phyloP scores from a whole-genome alignment of 257 asterid species.

The Penstemon eatonii region DNA sequence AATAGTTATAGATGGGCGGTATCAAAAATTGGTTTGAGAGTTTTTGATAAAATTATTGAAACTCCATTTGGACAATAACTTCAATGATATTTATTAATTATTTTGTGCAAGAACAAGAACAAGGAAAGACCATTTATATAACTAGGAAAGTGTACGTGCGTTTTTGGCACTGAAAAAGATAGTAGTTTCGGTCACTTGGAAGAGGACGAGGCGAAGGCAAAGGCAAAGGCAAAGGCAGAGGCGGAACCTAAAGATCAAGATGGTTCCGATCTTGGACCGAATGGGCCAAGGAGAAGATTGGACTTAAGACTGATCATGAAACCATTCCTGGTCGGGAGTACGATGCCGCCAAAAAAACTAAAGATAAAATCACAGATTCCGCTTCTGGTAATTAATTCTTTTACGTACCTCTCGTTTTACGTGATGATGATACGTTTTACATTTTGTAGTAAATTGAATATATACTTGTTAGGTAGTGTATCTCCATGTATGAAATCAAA shows the following conservation, averaged over 20 bases:
- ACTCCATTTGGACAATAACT: no score
- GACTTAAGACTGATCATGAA: neutral
- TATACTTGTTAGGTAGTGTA: no score
- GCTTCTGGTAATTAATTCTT: neutral
- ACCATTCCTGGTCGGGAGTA: neutral
- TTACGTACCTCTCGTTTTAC: neutral
- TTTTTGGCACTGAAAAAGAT: constrained; percentile 1
- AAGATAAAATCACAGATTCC: constrained; percentile 10
- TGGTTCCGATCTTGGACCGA: constrained; percentile 16
- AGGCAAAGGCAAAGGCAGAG: neutral
- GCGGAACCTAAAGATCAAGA: neutral
- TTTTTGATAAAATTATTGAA: no score
- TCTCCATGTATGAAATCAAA: no score
- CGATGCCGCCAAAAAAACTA: neutral
- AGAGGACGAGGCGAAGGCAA: neutral
- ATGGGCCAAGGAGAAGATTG: constrained; percentile 22
- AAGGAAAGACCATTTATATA: no score
- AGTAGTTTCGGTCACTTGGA: no score
- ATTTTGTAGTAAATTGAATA: neutral
- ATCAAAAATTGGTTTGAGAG: no score
- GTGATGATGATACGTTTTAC: neutral
- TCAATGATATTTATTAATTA: no score
- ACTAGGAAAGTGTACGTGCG: neutral
- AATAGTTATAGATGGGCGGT: no score
- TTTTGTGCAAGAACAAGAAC: no score